phyloP scores from a whole-genome alignment of 2,329 filamentous ascomycete genomes.

The Pseudocercospora crystallina region DNA sequence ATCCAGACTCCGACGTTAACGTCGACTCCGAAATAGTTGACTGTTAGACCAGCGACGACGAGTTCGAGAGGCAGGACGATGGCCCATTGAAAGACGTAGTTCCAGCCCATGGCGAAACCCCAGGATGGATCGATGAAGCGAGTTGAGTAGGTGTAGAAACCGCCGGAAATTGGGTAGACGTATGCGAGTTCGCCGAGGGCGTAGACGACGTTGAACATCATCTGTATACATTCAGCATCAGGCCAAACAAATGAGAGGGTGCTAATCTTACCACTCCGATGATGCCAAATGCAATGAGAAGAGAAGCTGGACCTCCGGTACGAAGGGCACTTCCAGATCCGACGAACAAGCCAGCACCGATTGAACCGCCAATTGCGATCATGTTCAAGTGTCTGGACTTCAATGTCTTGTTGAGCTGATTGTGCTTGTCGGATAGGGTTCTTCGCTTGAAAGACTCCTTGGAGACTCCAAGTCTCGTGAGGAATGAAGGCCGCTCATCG shows the following conservation, averaged over 20 bases:
- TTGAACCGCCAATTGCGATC: constrained; percentile 39
- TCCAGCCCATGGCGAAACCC: constrained; percentile 34
- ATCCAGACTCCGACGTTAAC: constrained; percentile 27
- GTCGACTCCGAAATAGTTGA: constrained; percentile 29
- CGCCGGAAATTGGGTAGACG: constrained; percentile 43
- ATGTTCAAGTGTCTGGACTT: constrained; percentile 34
- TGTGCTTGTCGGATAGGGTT: constrained; percentile 32
- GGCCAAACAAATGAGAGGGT: neutral
- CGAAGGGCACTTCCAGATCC: constrained; percentile 50
- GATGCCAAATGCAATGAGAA: constrained; percentile 33
- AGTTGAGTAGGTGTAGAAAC: constrained; percentile 41
- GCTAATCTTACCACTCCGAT: constrained; percentile 33
- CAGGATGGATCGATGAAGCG: constrained; percentile 48
- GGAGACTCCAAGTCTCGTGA: constrained; percentile 34
- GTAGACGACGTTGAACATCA: constrained; percentile 44
- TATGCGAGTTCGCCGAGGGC: constrained; percentile 43
- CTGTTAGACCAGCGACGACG: constrained; percentile 26
- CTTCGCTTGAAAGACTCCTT: constrained; percentile 32
- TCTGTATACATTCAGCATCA: constrained; percentile 23
- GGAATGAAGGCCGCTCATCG: constrained; percentile 16
- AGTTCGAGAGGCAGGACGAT: constrained; percentile 29
- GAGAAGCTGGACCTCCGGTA: constrained; percentile 49
- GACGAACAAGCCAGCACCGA: constrained; percentile 58
- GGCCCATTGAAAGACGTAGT: constrained; percentile 32
- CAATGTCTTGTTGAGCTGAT: constrained; percentile 35